These are phyloP conservation scores for Apiospora phragmitis DNA, from an alignment of 2,329 filamentous ascomycete species.

Conservation along the genomic window DNA sequence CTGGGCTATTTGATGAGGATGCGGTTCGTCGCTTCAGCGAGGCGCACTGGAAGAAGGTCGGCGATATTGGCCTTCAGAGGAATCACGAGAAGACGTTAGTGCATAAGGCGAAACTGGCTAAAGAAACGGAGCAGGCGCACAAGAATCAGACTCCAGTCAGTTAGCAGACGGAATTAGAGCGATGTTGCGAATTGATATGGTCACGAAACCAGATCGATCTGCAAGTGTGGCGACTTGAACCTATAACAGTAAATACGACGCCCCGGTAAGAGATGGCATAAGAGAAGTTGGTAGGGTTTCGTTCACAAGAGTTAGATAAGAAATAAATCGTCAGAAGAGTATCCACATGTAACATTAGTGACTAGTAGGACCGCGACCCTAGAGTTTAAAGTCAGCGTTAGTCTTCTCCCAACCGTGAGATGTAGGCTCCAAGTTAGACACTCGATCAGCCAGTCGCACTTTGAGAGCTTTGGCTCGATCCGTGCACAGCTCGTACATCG, in stretches of 20 bases:
- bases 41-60: slow-evolving; percentile 39
- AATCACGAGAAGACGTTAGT: background rate
- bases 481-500: slow-evolving; percentile 88
- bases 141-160: background rate
- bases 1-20: slow-evolving; percentile 46
- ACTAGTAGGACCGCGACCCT: slow-evolving; percentile 7
- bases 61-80: slow-evolving; percentile 24
- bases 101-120: background rate
- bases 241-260: background rate
- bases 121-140: background rate
- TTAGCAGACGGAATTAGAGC: background rate
- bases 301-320: background rate
- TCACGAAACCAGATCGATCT: background rate
- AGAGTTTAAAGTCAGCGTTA: slow-evolving; percentile 77
- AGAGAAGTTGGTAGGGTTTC: background rate
- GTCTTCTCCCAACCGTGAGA: slow-evolving; percentile 68
- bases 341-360: slow-evolving; percentile 18
- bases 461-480: slow-evolving; percentile 74
- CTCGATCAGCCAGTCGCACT: slow-evolving; percentile 65
- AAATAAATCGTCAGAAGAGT: background rate
- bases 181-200: background rate
- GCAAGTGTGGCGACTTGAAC: background rate
- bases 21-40: slow-evolving; percentile 43
- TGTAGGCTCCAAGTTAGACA: slow-evolving; percentile 60
- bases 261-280: background rate